phyloP scores from a whole-genome alignment of 2,329 filamentous ascomycete species.

The Sphaerostilbella broomeana region DNA sequence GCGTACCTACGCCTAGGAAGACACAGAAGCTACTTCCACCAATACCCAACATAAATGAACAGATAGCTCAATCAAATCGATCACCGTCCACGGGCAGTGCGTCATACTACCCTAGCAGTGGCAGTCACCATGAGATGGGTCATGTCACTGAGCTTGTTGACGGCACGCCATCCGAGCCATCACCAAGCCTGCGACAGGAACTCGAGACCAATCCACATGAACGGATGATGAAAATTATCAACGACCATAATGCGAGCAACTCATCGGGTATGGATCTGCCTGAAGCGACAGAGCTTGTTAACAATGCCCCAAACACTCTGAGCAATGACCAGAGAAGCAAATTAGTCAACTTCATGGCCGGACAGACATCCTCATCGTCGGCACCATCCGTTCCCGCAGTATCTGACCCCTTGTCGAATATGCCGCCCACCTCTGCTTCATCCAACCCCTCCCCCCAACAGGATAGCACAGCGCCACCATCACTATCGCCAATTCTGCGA shows the following conservation, averaged over 20 bases:
- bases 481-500: conserved; percentile 45
- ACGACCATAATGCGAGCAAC: conserved; percentile 54
- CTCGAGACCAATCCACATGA: conserved; percentile 53
- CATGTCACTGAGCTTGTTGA: conserved; percentile 58
- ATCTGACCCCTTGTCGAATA: conserved; percentile 14
- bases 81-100: conserved; percentile 24
- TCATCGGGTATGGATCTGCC: conserved; percentile 45
- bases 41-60: conserved; percentile 37
- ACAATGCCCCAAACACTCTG: conserved; percentile 48
- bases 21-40: conserved; percentile 49
- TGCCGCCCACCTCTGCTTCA: conserved; percentile 22
- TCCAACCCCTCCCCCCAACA: conserved; percentile 21
- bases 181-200: conserved; percentile 48
- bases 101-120: conserved; percentile 20
- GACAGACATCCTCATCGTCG: conserved; percentile 27
- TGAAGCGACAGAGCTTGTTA: conserved; percentile 43
- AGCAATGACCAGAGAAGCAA: conserved; percentile 51
- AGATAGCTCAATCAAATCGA: conserved; percentile 21
- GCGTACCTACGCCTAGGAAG: conserved; percentile 40
- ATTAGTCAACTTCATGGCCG: conserved; percentile 55
- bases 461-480: conserved; percentile 25
- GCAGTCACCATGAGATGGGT: conserved; percentile 39
- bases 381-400: conserved; percentile 19
- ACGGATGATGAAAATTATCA: conserved; percentile 59
- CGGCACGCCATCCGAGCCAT: conserved; percentile 40